Evolutionary conservation across 345 rosid genomes (phyloP).

Genomic region (thale cress (Arabidopsis thaliana)): DNA sequence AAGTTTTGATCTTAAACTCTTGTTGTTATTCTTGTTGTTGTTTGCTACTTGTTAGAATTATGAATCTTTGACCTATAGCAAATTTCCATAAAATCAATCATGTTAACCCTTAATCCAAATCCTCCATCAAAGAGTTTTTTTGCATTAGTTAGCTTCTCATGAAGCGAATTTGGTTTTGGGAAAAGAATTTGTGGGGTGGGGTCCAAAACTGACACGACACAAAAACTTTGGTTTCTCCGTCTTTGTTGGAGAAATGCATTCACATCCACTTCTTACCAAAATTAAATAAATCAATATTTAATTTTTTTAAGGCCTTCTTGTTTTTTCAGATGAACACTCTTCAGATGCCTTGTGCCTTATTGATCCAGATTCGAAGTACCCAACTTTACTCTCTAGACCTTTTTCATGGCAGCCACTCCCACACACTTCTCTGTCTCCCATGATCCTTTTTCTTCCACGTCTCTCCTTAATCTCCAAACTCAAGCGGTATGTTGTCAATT

Average conservation of each 20-base stretch:
- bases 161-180: neutral
- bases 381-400: constrained; percentile 28
- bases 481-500: constrained; percentile 29
- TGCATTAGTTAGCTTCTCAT: no score
- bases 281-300: neutral
- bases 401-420: constrained; percentile 41
- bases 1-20: neutral
- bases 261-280: constrained; percentile 37
- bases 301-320: neutral
- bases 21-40: neutral
- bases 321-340: constrained; percentile 26
- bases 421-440: constrained; percentile 28
- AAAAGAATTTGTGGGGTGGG: constrained; percentile 27
- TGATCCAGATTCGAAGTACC: constrained; percentile 38
- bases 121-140: no score
- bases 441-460: constrained; percentile 36
- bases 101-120: no score
- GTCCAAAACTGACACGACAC: constrained; percentile 42
- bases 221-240: constrained; percentile 62
- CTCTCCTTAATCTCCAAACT: constrained; percentile 29
- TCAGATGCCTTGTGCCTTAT: constrained; percentile 36
- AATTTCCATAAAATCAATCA: no score
- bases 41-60: no score
- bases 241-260: constrained; percentile 57
- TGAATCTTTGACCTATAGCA: no score